Percentiles rank a stretch among this genome's conserved stretches.
These are phyloP conservation scores for Rosa hybrid DNA, from an alignment of 331 rosid genomes.

Conservation along the genomic window DNA sequence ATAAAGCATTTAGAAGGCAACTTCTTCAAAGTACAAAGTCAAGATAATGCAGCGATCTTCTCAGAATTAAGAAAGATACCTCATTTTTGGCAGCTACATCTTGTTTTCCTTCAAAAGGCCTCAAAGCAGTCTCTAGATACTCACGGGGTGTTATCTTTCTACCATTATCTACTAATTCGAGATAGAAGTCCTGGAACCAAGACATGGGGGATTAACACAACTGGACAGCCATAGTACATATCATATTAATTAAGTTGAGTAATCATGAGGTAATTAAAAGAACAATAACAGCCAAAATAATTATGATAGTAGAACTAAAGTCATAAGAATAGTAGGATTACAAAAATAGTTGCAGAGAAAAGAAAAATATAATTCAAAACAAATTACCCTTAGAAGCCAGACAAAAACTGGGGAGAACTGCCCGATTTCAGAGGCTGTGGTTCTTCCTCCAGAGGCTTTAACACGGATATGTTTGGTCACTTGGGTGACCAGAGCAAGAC, in stretches of 20 bases:
- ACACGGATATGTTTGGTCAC: conserved; percentile 88
- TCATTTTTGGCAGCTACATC: conserved; percentile 73
- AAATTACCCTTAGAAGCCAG: conserved; percentile 86
- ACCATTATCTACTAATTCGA: conserved; percentile 66
- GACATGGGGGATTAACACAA: conserved; percentile 10
- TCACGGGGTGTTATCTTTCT: conserved; percentile 87
- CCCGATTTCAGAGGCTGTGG: conserved; percentile 69
- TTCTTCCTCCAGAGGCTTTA: conserved; percentile 73
- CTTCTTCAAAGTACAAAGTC: not conserved
- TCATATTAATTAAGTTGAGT: not conserved
- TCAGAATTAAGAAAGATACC: conserved; percentile 41
- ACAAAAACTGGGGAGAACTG: conserved; percentile 86
- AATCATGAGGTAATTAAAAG: not conserved
- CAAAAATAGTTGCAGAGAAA: not conserved
- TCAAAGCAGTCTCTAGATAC: conserved; percentile 83
- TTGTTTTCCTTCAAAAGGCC: conserved; percentile 70
- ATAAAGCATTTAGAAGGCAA: not conserved
- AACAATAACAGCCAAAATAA: not conserved
- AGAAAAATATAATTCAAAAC: not conserved
- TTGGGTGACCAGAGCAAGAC: conserved; percentile 89
- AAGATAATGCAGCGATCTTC: not conserved
- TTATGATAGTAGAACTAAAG: not conserved
- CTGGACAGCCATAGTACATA: not conserved
- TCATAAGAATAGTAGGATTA: not conserved
- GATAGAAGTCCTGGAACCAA: conserved; percentile 77